phyloP scores from a whole-genome alignment of 1,139 yeast species.

The Trichomonascaceae sp. region DNA sequence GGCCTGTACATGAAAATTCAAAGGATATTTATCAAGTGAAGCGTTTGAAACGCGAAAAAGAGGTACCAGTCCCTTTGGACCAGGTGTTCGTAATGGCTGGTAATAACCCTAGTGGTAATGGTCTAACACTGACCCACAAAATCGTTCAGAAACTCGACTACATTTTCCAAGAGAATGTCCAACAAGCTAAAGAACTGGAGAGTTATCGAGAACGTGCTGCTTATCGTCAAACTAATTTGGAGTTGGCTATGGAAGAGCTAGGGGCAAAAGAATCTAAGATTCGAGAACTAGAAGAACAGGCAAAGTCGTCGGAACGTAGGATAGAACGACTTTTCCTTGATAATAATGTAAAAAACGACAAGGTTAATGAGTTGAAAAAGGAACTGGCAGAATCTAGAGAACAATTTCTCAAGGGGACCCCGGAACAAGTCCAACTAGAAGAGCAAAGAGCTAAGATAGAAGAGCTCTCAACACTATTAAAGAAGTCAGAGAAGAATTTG shows the following conservation, averaged over 20 bases:
- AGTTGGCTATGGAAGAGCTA: conserved; percentile 39
- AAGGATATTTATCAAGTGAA: conserved; percentile 51
- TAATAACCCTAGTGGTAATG: background rate
- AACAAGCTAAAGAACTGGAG: conserved; percentile 28
- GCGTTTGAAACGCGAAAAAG: conserved; percentile 53
- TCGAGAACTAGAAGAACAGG: conserved; percentile 21
- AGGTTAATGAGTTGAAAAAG: conserved; percentile 10
- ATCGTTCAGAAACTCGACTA: conserved; percentile 37
- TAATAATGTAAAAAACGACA: conserved; percentile 14
- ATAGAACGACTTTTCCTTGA: conserved; percentile 25
- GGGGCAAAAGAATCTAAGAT: conserved; percentile 32
- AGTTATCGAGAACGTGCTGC: conserved; percentile 31
- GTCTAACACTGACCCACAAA: conserved; percentile 39
- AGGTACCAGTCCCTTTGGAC: conserved; percentile 16
- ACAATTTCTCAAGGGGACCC: conserved; percentile 15
- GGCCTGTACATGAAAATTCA: conserved; percentile 9
- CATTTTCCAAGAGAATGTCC: conserved; percentile 18
- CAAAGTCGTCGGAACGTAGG: conserved; percentile 25
- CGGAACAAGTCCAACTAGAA: conserved; percentile 30
- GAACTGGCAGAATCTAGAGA: conserved; percentile 18
- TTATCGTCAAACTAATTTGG: conserved; percentile 30
- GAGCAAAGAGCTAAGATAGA: conserved; percentile 35
- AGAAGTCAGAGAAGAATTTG: conserved; percentile 35
- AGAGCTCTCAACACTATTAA: conserved; percentile 38
- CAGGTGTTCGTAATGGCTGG: conserved; percentile 13